phyloP scores from a whole-genome alignment of 2,329 filamentous ascomycete species.

The Xylariaceae sp. region DNA sequence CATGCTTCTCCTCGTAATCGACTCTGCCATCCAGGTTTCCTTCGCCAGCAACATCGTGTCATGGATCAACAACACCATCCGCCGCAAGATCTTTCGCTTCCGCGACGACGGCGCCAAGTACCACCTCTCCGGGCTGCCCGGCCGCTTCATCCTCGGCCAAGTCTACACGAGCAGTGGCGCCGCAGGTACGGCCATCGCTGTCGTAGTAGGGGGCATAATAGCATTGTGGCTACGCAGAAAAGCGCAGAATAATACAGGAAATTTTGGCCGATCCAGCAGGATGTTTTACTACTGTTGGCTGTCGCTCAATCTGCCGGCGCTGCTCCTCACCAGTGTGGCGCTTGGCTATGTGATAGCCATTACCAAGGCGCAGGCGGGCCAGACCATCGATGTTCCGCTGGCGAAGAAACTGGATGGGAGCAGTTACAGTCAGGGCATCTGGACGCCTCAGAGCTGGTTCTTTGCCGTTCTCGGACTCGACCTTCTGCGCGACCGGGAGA shows the following conservation, averaged over 20 bases:
- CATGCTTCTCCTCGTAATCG: conserved; percentile 33
- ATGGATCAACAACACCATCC: conserved; percentile 34
- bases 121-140: conserved; percentile 30
- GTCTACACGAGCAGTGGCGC: conserved; percentile 41
- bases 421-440: conserved; percentile 31
- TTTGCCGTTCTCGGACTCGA: conserved; percentile 32
- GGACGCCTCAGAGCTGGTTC: conserved; percentile 40
- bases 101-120: conserved; percentile 22
- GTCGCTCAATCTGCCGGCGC: conserved; percentile 31
- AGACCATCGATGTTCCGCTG: conserved; percentile 30
- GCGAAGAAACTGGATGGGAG: conserved; percentile 22
- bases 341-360: conserved; percentile 36
- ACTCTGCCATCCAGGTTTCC: conserved; percentile 36
- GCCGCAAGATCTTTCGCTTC: conserved; percentile 27
- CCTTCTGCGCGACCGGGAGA: conserved; percentile 24
- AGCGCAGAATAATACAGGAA: conserved; percentile 21
- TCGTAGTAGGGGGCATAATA: conserved; percentile 34
- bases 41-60: conserved; percentile 37
- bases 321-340: conserved; percentile 34
- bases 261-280: conserved; percentile 4
- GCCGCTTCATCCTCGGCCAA: conserved; percentile 35
- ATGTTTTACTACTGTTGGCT: conserved; percentile 35
- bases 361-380: conserved; percentile 27
- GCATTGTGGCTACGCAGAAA: conserved; percentile 29
- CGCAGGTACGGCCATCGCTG: conserved; percentile 34